phyloP scores from a whole-genome alignment of 2,329 filamentous ascomycete genomes.

The Ascocoryne sarcoides region DNA sequence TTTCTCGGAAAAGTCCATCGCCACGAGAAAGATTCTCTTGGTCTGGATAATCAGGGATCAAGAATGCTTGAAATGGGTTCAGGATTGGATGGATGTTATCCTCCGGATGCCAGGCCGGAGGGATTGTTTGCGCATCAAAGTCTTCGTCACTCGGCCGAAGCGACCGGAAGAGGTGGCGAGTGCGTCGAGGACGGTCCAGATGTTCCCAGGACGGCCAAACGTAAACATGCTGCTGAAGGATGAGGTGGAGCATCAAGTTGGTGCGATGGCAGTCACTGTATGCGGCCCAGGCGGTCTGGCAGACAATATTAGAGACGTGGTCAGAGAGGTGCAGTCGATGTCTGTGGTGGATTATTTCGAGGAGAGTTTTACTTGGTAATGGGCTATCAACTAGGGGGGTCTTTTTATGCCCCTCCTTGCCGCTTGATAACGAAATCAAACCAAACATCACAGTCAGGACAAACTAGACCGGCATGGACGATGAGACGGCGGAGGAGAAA shows the following conservation, averaged over 20 bases:
- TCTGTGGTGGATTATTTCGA: slow-evolving; percentile 65
- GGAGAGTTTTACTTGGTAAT: slow-evolving; percentile 60
- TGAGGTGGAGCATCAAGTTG: slow-evolving; percentile 73
- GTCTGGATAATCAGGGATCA: slow-evolving; percentile 90
- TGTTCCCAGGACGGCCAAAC: slow-evolving; percentile 85
- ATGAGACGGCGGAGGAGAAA: no score
- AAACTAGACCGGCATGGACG: no score
- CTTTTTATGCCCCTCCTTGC: no score
- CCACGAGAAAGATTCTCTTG: slow-evolving; percentile 72
- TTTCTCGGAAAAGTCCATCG: slow-evolving; percentile 61
- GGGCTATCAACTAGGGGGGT: no score
- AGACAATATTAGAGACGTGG: slow-evolving; percentile 65
- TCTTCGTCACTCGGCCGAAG: slow-evolving; percentile 84
- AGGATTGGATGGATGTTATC: slow-evolving; percentile 71
- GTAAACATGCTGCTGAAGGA: slow-evolving; percentile 68
- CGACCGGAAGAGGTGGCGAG: slow-evolving; percentile 69
- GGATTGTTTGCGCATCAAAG: slow-evolving; percentile 74
- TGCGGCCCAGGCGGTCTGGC: slow-evolving; percentile 68
- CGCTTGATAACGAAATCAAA: no score
- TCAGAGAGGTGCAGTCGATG: slow-evolving; percentile 52
- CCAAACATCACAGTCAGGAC: no score
- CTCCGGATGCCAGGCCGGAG: slow-evolving; percentile 71
- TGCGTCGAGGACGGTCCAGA: slow-evolving; percentile 72
- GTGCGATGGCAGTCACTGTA: slow-evolving; percentile 80
- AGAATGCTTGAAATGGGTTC: slow-evolving; percentile 86